Conservation (phyloP, 2,329 filamentous ascomycete genomes). For the Calonectria crousiana region DNA sequence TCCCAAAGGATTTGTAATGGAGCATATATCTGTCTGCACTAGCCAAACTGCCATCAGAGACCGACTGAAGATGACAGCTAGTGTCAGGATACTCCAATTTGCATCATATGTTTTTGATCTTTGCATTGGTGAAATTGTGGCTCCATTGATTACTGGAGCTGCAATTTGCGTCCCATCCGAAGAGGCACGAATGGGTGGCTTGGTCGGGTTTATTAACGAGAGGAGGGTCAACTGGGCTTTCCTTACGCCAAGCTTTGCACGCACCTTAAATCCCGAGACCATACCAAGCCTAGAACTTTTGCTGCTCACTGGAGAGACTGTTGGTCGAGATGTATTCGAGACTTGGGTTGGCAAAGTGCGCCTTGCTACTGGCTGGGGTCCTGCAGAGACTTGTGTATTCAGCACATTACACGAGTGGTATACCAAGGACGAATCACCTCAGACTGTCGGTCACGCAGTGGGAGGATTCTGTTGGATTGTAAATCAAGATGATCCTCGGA, state of each 20-base stretch:
- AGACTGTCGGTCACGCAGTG: background rate
- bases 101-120: conserved; percentile 20
- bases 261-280: background rate
- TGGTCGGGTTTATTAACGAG: background rate
- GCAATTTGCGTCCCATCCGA: conserved; percentile 25
- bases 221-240: background rate
- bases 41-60: background rate
- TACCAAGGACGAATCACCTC: background rate
- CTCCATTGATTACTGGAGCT: conserved; percentile 19
- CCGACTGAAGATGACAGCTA: conserved; percentile 9
- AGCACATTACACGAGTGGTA: background rate
- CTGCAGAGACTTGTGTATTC: background rate
- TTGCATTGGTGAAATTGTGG: conserved; percentile 18
- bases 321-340: background rate
- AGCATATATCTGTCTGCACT: background rate
- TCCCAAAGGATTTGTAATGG: background rate
- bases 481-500: background rate
- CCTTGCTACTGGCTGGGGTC: background rate
- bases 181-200: background rate
- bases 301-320: conserved; percentile 7
- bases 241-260: background rate
- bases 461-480: background rate
- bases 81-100: conserved; percentile 26
- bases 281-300: conserved; percentile 4
- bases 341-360: conserved; percentile 31